Evolutionary conservation across 2,329 filamentous ascomycete species (phyloP), one percentile per base, ranked within the genome.

Genomic region (Alternaria gaisen): DNA sequence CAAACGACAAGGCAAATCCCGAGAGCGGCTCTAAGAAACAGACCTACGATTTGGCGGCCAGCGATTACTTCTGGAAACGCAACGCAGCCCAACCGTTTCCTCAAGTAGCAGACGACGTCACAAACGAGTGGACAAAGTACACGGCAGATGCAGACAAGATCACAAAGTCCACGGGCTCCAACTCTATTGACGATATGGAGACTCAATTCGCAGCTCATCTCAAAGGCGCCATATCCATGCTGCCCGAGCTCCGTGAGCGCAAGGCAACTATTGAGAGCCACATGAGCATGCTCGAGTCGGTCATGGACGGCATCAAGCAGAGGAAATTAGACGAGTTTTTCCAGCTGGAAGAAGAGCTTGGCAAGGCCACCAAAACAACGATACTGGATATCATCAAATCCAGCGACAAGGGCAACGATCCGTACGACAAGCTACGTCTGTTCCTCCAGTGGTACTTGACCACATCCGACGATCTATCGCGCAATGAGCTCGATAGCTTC

Each of bases 281-380:
- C 78, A 99, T 99, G 95, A 97, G 97, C 76, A 97, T 98, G 60
- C 85, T 96, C 4, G 94, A 94, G 1, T 51, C 54, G 14, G 34
- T 61, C 16, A 58, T 61, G 47, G 58, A 61, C 22, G 54, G 53
- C 4, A 61, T 61, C 48, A 57, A 53, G 41, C 38, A 97, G 70
- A 89, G 95, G 16, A 94, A 98, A 78, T 84, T 99, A 6, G 95
- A 99, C 77, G 95, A 95, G 77, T 99, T 92, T 80, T 99, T 96
- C 82, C 93, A 98, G 76, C 83, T 97, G 6, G 96, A 99, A 77
- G 94, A 98, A 78, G 93, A 90, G 68, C 97, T 80, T 92, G 97
- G 78, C 92, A 90, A 52, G 97, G 97, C 80, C 83, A 89, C 2
- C 94, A 98, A 77, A 90, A 98, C 61, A 82, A 98, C 50, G 3